phyloP scores from a whole-genome alignment of 2,329 filamentous ascomycete species.

The Colletotrichum chlorophyti region DNA sequence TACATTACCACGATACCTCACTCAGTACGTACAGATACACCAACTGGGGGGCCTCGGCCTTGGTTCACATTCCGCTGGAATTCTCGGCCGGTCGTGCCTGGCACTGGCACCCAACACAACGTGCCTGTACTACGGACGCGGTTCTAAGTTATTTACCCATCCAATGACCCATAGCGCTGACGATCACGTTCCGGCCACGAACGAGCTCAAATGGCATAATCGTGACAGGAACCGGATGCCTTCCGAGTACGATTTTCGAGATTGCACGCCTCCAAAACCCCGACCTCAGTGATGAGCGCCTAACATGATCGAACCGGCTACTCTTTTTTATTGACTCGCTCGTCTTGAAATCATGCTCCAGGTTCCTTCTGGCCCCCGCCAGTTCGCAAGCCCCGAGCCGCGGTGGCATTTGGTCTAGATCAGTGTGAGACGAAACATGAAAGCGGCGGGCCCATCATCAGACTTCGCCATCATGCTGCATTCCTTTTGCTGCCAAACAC shows the following conservation, averaged over 20 bases:
- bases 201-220: background rate
- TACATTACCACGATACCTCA: no score
- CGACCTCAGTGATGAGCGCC: background rate
- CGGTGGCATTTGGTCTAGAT: conserved; percentile 15
- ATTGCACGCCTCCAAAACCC: background rate
- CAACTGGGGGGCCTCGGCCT: background rate
- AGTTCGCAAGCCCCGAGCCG: conserved; percentile 25
- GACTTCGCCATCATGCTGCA: conserved; percentile 3
- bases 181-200: conserved; percentile 7
- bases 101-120: background rate
- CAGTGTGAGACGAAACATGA: conserved; percentile 20
- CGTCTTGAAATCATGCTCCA: conserved; percentile 12
- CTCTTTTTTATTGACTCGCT: conserved; percentile 4
- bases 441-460: conserved; percentile 12
- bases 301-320: background rate
- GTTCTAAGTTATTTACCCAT: background rate
- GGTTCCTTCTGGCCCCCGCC: conserved; percentile 19
- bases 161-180: no score
- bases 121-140: background rate
- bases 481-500: conserved; percentile 6
- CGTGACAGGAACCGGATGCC: conserved; percentile 11
- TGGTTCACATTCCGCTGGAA: conserved; percentile 16
- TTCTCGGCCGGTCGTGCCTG: conserved; percentile 16
- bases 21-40: no score
- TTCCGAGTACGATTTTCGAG: background rate